Base-by-base conservation (phyloP, 2,329 filamentous ascomycete species). In the Xylariaceae sp. region DNA sequence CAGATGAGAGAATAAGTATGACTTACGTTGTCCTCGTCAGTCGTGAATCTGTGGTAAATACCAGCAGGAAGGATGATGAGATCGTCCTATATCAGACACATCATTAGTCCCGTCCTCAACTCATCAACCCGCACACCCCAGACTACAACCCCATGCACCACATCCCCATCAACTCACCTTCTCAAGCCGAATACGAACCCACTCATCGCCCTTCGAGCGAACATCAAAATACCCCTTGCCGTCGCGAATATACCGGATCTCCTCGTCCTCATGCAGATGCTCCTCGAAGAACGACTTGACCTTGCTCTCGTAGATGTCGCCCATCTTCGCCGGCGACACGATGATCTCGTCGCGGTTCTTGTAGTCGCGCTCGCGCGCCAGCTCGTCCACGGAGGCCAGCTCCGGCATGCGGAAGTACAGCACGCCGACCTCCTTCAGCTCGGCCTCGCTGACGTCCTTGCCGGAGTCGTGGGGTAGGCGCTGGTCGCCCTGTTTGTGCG, bases 21-120 rank as follows among this genome's bases (percentile, higher is more conserved):
- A 83, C 90, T 77, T 74, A 96, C 92, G 73, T 99, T 96, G 62
- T 87, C 83, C 72, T 88, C 86, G 74, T 97, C 92, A 0, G 92
- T 97, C 6, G 94, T 99, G 72, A 99, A 99, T 4, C 94, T 87
- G 77, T 99, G 94, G 75, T 97, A 99, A 62, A 99, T 97, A 2
- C 94, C 94, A 47, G 92, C 86, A 0, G 94, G 94, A 66, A 99
- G 80, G 70, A 99, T 93, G 69, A 99, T 89, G 75, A 99, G 78
- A 77, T 99, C 94, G 68, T 87, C 80, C 78, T 76, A 39, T 15
- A 52, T n/a, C 42, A 44, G 47, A 50, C 17, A 53, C 3, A 54
- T 39, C 17, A 18, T 18, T 18, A 18, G 17, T 18, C 17, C 2
- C 17, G 17, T 18, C 17, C 17, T 18, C 17, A 18, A 18, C 2